These are phyloP conservation scores for Rutstroemia sp. DNA, from an alignment of 2,329 filamentous ascomycete species.

Conservation along the genomic window DNA sequence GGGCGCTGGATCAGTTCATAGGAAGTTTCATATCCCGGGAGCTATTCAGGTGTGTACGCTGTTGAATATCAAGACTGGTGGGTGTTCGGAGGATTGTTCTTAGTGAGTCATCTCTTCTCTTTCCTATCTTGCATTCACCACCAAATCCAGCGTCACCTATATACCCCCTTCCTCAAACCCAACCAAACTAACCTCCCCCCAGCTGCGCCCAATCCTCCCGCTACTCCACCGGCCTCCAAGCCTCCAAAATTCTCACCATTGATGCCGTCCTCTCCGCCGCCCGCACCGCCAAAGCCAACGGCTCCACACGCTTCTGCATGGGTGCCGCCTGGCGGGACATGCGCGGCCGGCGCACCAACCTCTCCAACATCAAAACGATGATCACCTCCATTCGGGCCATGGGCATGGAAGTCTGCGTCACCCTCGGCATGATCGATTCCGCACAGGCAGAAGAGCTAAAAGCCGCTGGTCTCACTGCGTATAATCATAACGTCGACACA, in stretches of 20 bases:
- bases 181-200: no score
- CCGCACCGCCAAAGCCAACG: conserved; percentile 69
- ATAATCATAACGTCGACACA: conserved; percentile 93
- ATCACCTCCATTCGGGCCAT: conserved; percentile 70
- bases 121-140: no score
- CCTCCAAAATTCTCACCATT: conserved; percentile 71
- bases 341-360: conserved; percentile 76
- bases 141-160: no score
- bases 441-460: conserved; percentile 76
- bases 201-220: conserved; percentile 76
- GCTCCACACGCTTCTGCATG: conserved; percentile 91
- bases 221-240: conserved; percentile 68
- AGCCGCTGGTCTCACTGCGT: conserved; percentile 77
- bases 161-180: no score
- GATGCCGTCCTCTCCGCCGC: conserved; percentile 76
- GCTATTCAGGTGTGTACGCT: conserved; percentile 88
- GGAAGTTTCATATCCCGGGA: conserved; percentile 75
- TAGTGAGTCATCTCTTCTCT: conserved; percentile 38
- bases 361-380: conserved; percentile 83
- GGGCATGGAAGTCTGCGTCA: conserved; percentile 91
- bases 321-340: conserved; percentile 91
- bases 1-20: conserved; percentile 67
- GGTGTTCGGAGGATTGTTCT: conserved; percentile 85
- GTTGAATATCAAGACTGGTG: conserved; percentile 95
- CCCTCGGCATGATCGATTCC: conserved; percentile 83